Conservation (phyloP, 306 rosid genomes). For the Dalbergia oliveri region DNA sequence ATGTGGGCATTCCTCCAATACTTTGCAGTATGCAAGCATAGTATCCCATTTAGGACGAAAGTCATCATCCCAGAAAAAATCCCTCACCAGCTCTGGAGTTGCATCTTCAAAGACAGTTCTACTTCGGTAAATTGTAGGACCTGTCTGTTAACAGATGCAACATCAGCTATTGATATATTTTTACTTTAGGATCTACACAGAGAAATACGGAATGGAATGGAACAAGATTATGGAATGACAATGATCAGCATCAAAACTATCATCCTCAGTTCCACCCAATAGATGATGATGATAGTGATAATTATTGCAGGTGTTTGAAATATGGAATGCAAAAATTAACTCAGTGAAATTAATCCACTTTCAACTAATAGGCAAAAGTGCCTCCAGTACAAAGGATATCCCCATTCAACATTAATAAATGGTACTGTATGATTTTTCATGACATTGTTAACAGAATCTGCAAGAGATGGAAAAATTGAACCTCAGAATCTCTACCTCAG, state of each 20-base stretch:
- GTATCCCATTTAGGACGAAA: conserved; percentile 97
- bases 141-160: conserved; percentile 68
- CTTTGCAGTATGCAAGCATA: conserved; percentile 78
- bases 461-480: conserved; percentile 40
- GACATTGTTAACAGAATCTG: conserved; percentile 38
- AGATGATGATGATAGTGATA: conserved; percentile 4
- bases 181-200: conserved; percentile 31
- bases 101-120: conserved; percentile 96
- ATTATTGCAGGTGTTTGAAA: conserved; percentile 24
- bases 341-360: conserved; percentile 28
- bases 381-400: conserved; percentile 35
- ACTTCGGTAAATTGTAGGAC: conserved; percentile 86
- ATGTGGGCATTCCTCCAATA: conserved; percentile 84
- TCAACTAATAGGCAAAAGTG: conserved; percentile 26
- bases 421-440: conserved; percentile 1
- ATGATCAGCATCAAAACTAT: background rate
- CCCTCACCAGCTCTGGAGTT: conserved; percentile 92
- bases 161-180: conserved; percentile 47
- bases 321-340: conserved; percentile 30
- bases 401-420: conserved; percentile 10
- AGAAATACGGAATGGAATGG: conserved; percentile 17
- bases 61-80: conserved; percentile 99
- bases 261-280: background rate
- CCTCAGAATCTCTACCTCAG: conserved; percentile 69
- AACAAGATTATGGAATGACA: background rate